A percentile compares a stretch with the other conserved stretches of the same genome.
Conservation (phyloP, 441 rosid genomes). For the Populus hybrid region DNA sequence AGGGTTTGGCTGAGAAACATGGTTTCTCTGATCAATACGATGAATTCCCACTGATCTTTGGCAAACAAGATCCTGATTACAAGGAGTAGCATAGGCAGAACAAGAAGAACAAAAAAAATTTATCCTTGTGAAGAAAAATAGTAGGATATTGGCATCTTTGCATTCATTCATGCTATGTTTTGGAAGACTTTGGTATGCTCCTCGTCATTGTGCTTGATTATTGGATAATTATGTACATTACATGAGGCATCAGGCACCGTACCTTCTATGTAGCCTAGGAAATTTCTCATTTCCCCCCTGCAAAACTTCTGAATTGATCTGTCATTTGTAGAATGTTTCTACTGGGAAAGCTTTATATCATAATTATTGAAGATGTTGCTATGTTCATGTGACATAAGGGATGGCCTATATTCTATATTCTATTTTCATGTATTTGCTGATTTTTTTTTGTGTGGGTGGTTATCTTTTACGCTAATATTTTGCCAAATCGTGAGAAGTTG, state of each 20-base stretch:
- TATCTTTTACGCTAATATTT: background rate
- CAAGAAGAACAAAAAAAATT: background rate
- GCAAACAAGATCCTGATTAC: constrained; percentile 37
- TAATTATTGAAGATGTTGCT: background rate
- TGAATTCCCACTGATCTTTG: constrained; percentile 64
- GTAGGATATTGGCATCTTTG: background rate
- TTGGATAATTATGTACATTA: background rate
- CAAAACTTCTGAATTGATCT: background rate
- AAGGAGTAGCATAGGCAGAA: background rate
- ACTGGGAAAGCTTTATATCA: background rate
- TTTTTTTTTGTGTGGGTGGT: background rate
- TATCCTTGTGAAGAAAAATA: background rate
- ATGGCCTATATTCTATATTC: background rate
- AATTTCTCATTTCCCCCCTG: background rate
- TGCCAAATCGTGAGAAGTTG: background rate
- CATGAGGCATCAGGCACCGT: background rate
- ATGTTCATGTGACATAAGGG: background rate
- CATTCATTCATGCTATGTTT: background rate
- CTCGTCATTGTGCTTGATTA: background rate
- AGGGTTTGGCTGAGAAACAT: constrained; percentile 40
- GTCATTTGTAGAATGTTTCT: background rate
- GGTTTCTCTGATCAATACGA: constrained; percentile 56
- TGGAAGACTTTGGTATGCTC: background rate
- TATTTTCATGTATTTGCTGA: background rate
- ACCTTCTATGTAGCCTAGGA: background rate